Evolutionary conservation across 352 stramenopile species (phyloP), one percentile per base, ranked within the genome.

Genomic region (Blastocystis sp.): DNA sequence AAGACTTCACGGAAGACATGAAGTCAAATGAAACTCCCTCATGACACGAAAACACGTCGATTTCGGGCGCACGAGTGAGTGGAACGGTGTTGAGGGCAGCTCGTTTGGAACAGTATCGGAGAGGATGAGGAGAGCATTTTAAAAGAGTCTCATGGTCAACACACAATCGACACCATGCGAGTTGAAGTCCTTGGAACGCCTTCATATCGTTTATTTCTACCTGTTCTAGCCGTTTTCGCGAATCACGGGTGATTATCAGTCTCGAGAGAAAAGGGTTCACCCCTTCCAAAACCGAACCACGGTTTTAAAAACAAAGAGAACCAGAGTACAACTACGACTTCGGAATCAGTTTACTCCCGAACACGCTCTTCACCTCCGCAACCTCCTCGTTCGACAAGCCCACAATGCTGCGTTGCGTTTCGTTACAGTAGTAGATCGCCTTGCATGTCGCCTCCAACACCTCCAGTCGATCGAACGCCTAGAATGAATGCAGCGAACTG

Each of bases 391-490:
- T 3, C 29, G 41, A 67, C 26, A 85, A 59, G 9, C 50, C 35
- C 10, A 29, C 10, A n/a, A 85, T 29, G 10, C 13, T 21, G 12
- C 39, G 3, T 29, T 10, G n/a, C n/a, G 10, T 59, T 26, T 67
- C 26, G 26, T 85, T 41, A 67, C 74, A 85, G 12, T 29, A 24
- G n/a, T 59, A 67, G 4, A 85, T n/a, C 3, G 74, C 74, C 39
- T 85, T 59, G 45, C 74, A 59, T 29, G 74, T 85, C 13, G 74
- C 74, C 29, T 85, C 74, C n/a, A 85, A 33, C 24, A 85, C 74
- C 24, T 85, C 74, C n/a, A 85, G 21, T 10, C 74, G 45, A 41
- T 85, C 74, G 50, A 55, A 85, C 12, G 74, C 74, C 74, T 85
- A 69, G 24, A 33, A 4, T 62, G 62, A 1, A 62, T 33, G 19